phyloP scores from a whole-genome alignment of 371 early-diverging fungal species.

The Rhizopus delemar region DNA sequence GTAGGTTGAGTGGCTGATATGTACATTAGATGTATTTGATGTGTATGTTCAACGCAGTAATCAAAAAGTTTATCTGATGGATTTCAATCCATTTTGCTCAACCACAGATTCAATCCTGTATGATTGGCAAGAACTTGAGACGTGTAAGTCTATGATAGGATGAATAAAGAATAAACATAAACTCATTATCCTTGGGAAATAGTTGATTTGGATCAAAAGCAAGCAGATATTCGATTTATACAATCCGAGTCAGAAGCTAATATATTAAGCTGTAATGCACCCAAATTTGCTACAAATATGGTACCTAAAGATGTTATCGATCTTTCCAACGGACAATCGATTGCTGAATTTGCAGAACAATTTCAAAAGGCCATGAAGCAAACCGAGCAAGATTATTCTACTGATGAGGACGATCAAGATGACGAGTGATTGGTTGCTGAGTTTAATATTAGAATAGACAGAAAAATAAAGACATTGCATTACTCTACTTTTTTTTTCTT shows the following conservation, averaged over 20 bases:
- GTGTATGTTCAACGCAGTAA: conserved; percentile 71
- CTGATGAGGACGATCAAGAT: conserved; percentile 1
- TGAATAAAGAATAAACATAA: not conserved
- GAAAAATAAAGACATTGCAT: no score
- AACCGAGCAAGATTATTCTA: conserved; percentile 16
- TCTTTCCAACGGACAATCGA: conserved; percentile 68
- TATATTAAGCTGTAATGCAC: conserved; percentile 41
- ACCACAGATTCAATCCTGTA: conserved; percentile 81
- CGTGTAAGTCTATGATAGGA: conserved; percentile 30
- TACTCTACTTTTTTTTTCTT: no score
- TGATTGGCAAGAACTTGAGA: conserved; percentile 75
- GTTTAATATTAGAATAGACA: no score
- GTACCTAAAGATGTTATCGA: conserved; percentile 78
- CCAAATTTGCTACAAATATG: conserved; percentile 66
- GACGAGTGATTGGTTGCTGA: not conserved
- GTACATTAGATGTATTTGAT: conserved; percentile 78
- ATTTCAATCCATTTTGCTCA: conserved; percentile 84
- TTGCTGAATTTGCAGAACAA: conserved; percentile 74
- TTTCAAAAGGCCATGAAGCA: conserved; percentile 55
- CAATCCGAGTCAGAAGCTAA: conserved; percentile 54
- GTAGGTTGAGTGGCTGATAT: not conserved
- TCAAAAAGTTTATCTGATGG: conserved; percentile 72
- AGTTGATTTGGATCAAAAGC: conserved; percentile 27
- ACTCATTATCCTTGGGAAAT: not conserved
- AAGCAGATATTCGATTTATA: conserved; percentile 51